A percentile compares a stretch with the other conserved stretches of the same genome.
Evolutionary conservation across 176 grass and related monocot species (phyloP).

Genomic region (Elaeis guineensis): DNA sequence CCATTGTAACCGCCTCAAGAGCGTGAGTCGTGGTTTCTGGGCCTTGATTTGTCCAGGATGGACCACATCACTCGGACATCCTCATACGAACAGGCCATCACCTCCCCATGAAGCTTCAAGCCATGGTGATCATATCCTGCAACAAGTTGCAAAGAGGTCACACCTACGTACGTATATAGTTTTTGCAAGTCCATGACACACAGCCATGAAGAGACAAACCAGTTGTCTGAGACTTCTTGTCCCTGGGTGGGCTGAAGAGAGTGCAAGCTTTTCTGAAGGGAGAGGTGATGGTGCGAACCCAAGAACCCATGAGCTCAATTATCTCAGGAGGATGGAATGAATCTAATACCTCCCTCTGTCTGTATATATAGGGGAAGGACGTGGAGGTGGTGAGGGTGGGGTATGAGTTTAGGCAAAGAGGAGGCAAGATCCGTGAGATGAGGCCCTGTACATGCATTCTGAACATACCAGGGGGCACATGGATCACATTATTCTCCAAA

Average conservation of each 20-base stretch:
- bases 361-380: neutral
- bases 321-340: too few species aligned
- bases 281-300: conserved; percentile 46
- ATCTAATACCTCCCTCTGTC: too few species aligned
- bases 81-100: conserved; percentile 24
- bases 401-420: conserved; percentile 2
- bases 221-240: too few species aligned
- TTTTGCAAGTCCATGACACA: too few species aligned
- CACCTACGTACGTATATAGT: too few species aligned
- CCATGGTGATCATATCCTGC: conserved; percentile 14
- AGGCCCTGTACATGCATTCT: conserved; percentile 2
- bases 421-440: conserved; percentile 56
- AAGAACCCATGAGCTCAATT: conserved; percentile 34
- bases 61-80: conserved; percentile 28
- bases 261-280: conserved; percentile 41
- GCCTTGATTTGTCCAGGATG: conserved; percentile 9
- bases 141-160: neutral
- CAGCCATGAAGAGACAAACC: too few species aligned
- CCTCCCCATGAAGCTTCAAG: conserved; percentile 16
- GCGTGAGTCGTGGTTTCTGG: too few species aligned
- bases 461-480: neutral
- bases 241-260: too few species aligned
- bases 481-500: neutral
- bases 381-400: neutral
- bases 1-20: too few species aligned